A percentile compares a stretch with the other conserved stretches of the same genome.
phyloP scores from a whole-genome alignment of 2,329 filamentous ascomycete genomes.

The Cladosporium cucumerinum region DNA sequence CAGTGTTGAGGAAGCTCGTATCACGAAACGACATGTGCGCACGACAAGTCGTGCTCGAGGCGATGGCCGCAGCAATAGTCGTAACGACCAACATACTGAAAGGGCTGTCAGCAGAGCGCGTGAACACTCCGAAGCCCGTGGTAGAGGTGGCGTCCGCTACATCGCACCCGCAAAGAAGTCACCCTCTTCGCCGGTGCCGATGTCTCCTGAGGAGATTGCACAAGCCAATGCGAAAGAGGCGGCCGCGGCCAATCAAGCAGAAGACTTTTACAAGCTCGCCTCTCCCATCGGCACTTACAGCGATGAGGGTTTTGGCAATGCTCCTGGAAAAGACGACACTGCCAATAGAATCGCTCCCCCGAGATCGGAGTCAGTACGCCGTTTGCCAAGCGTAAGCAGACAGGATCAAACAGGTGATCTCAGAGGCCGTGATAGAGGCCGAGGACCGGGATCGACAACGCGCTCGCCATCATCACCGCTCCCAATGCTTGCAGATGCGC shows the following conservation, averaged over 20 bases:
- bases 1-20: slow-evolving; percentile 69
- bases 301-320: too few relatives aligned
- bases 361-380: too few relatives aligned
- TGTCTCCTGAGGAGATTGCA: slow-evolving; percentile 79
- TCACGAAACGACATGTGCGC: slow-evolving; percentile 38
- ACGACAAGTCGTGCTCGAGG: slow-evolving; percentile 45
- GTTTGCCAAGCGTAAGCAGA: too few relatives aligned
- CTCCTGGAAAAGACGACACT: too few relatives aligned
- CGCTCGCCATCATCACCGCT: slow-evolving; percentile 78
- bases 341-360: too few relatives aligned
- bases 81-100: too few relatives aligned
- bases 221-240: slow-evolving; percentile 41
- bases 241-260: slow-evolving; percentile 44
- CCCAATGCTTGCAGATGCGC: slow-evolving; percentile 40
- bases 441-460: slow-evolving; percentile 56
- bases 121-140: too few relatives aligned
- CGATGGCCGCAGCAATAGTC: slow-evolving; percentile 30
- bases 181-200: slow-evolving; percentile 86
- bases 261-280: slow-evolving; percentile 46
- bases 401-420: too few relatives aligned
- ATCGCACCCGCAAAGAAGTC: slow-evolving; percentile 44
- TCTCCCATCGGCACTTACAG: slow-evolving; percentile 26
- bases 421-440: slow-evolving; percentile 58
- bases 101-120: too few relatives aligned
- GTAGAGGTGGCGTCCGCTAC: too few relatives aligned